Evolutionary conservation across 2,329 filamentous ascomycete genomes (phyloP).

Genomic region (Beauveria medogensis): DNA sequence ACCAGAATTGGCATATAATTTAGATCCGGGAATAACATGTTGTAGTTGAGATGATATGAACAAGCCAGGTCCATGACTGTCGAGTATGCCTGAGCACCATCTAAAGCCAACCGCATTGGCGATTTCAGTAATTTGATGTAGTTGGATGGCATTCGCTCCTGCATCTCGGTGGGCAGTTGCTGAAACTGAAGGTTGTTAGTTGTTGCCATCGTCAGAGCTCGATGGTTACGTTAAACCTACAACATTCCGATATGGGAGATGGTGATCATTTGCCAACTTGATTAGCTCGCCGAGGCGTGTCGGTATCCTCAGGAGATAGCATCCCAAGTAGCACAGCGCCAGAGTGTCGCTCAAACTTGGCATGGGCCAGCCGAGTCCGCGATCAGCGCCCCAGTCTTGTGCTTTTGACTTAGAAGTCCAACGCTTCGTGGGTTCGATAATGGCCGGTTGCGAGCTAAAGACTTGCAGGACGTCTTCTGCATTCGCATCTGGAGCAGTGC

Average conservation of each 20-base stretch:
- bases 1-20: conserved; percentile 63
- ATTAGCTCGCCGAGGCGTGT: conserved; percentile 66
- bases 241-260: conserved; percentile 64
- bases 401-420: conserved; percentile 24
- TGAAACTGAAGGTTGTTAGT: conserved; percentile 33
- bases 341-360: conserved; percentile 70
- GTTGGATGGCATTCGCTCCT: conserved; percentile 51
- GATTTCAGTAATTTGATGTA: conserved; percentile 55
- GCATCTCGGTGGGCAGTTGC: conserved; percentile 56
- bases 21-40: conserved; percentile 62
- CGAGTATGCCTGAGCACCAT: conserved; percentile 54
- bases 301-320: conserved; percentile 66
- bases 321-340: conserved; percentile 71
- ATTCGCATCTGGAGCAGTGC: not conserved
- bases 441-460: conserved; percentile 31
- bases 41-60: conserved; percentile 60
- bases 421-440: conserved; percentile 17
- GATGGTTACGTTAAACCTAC: conserved; percentile 31
- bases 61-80: conserved; percentile 53
- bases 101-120: conserved; percentile 30
- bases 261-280: conserved; percentile 57
- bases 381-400: conserved; percentile 37
- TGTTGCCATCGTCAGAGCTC: not conserved
- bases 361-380: conserved; percentile 41
- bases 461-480: conserved; percentile 23